Evolutionary conservation across 208 protist species (phyloP), one percentile per base, ranked within the genome.

Genomic region (Trypanosoma vivax): DNA sequence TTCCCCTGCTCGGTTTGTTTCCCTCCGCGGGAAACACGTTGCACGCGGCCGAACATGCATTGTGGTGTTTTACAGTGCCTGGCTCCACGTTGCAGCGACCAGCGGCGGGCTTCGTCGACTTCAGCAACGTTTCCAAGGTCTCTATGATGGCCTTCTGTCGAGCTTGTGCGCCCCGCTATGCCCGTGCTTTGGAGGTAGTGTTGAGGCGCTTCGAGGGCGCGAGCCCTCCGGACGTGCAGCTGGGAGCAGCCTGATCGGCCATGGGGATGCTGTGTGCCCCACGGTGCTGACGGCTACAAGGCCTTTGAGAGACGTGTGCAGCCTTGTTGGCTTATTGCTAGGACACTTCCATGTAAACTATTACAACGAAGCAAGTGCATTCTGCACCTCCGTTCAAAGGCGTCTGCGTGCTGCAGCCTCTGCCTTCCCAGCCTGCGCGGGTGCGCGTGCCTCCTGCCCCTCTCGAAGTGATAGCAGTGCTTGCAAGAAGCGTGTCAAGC

Each of bases 271-370:
- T 31, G 43, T 38, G 47, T n/a, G 50, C 49, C 38, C 46, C 59
- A 53, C 58, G 63, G 61, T 62, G 40, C 10, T 66, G 47, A 9
- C 65, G 60, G 16, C 50, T 24, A 47, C 61, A 38, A 16, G 65
- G 63, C 30, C 69, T 7, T 28, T 56, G 34, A 52, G 58, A 21
- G 82, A 90, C 58, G 50, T 82, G 4, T 69, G 70, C 56, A 69
- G 77, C 16, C 46, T 83, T 24, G 65, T 82, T 18, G 65, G 58
- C 10, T 47, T 86, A 23, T 62, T 90, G 0, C 46, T 73, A 1
- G 77, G 60, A 1, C 46, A 72, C 11, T 72, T 78, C 18, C 49
- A 62, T 7, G 59, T 60, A 1, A 65, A 83, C 56, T 56, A 84
- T 43, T 84, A 86, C 61, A 53, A 38, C 4, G 76, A 67, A 29